Base-by-base conservation (phyloP, 148 eudicot species). In the Persicaria maculosa region DNA sequence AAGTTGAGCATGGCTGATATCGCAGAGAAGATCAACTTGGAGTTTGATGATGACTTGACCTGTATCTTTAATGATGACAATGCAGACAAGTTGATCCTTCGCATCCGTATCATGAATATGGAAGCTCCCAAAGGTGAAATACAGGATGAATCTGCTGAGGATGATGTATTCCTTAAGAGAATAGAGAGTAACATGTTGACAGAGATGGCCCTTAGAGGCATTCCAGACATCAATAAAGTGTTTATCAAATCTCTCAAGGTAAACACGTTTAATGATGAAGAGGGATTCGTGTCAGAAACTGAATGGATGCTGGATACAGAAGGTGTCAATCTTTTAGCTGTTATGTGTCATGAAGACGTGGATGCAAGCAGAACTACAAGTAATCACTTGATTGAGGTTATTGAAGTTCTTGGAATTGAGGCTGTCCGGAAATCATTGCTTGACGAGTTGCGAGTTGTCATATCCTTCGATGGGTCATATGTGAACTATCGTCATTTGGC, bases 221-320 rank as follows among this genome's bases (percentile, higher is more conserved):
- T 89, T 72, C 94, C 96, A 1, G 97, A 92, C 80, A 95, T 95
- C 67, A 95, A 95, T 77, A 95, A 95, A 81, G 99, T 95, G 71
- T 95, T 95, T 80, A 95, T 95, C 25, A 95, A 95, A 79, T 85
- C 86, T 43, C 80, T 83, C 31, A 95, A 95, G 81, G 79, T 88
- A 64, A 89, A 88, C 77, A 92, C 86, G 79, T 95, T 95, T 74
- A 94, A 92, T 20, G 97, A 92, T 77, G 73, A 83, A 19, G 89
- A 88, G 72, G 99, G 97, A 52, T 95, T 95, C 48, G 84, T 79
- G 78, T 81, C 97, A 16, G 97, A 92, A 82, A 84, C 74, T 67
- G 99, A 95, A 86, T 95, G 99, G 99, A 95, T 95, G 97, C 84
- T 95, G 57, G 99, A 95, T 79, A 95, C 99, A 7, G 99, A 95